These are phyloP conservation scores for Melastoma malabathricum DNA, from an alignment of 345 rosid genomes.

Conservation along the genomic window DNA sequence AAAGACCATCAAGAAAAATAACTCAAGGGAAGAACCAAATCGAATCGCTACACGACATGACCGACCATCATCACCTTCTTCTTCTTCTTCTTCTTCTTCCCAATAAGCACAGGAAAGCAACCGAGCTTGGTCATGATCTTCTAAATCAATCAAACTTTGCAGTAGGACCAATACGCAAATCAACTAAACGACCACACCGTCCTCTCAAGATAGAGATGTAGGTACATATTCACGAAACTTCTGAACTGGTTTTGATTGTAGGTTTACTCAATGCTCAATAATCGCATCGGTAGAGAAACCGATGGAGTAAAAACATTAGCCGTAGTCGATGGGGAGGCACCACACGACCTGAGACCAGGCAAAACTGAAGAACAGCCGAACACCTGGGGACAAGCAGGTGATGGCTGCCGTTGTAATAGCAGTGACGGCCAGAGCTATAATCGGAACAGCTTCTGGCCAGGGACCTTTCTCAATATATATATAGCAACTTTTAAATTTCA, in stretches of 20 bases:
- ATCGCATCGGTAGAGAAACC: slow-evolving; percentile 6
- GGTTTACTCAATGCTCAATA: background rate
- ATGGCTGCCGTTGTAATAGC: slow-evolving; percentile 23
- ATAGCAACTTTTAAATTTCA: too few relatives aligned
- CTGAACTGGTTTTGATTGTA: too few relatives aligned
- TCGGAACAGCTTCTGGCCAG: slow-evolving; percentile 32
- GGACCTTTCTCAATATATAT: slow-evolving; percentile 10
- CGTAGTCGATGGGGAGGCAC: slow-evolving; percentile 71
- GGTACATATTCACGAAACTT: too few relatives aligned
- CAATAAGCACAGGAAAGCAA: slow-evolving; percentile 25
- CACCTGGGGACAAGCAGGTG: slow-evolving; percentile 25
- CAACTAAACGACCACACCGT: background rate
- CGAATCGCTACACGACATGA: background rate
- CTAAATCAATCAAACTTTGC: background rate
- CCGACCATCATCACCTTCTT: slow-evolving; percentile 22
- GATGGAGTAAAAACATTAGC: slow-evolving; percentile 24
- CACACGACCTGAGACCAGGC: slow-evolving; percentile 25
- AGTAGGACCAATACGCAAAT: background rate
- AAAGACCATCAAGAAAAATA: too few relatives aligned
- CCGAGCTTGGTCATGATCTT: slow-evolving; percentile 27
- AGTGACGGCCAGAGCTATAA: slow-evolving; percentile 69
- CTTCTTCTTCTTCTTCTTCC: slow-evolving; percentile 42
- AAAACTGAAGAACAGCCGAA: slow-evolving; percentile 10
- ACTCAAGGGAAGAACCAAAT: background rate
- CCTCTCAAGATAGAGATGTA: background rate